These are phyloP conservation scores for Saccharomyces hybrid DNA, from an alignment of 1,139 yeast genomes.

Conservation along the genomic window DNA sequence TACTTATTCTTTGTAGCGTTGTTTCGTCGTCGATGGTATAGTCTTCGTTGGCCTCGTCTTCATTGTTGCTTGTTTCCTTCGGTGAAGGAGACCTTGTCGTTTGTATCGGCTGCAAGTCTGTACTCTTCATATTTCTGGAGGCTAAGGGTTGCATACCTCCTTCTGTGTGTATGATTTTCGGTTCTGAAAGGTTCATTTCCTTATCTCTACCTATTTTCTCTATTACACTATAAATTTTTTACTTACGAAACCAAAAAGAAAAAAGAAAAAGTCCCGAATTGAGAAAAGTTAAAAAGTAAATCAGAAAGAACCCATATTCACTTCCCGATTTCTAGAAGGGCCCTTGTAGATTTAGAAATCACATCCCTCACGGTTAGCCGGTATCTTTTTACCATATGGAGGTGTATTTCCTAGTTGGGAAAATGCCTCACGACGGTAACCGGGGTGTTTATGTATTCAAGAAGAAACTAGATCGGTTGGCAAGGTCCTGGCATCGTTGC, in stretches of 20 bases:
- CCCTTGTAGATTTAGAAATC: background rate
- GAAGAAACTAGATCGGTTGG: background rate
- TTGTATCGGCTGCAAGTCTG: background rate
- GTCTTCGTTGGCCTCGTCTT: background rate
- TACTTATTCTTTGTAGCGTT: constrained; percentile 8
- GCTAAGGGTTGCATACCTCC: background rate
- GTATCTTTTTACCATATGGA: background rate
- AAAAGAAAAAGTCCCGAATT: background rate
- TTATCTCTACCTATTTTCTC: background rate
- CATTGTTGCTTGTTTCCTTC: background rate
- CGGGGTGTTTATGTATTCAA: background rate
- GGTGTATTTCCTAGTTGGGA: background rate
- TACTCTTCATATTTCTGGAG: background rate
- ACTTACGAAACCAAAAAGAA: background rate
- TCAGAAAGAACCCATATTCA: background rate
- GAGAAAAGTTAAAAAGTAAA: background rate
- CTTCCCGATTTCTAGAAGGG: background rate
- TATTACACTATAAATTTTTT: background rate
- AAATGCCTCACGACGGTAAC: background rate
- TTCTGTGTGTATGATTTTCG: background rate
- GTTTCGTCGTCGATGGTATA: constrained; percentile 1
- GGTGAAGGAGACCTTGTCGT: background rate
- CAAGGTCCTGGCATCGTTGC: background rate
- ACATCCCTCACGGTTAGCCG: background rate
- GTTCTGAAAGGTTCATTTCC: background rate